Percentiles rank a stretch among this genome's conserved stretches.
Evolutionary conservation across 805 yeast species (phyloP).

Genomic region (Sugiyamaella valdiviana): DNA sequence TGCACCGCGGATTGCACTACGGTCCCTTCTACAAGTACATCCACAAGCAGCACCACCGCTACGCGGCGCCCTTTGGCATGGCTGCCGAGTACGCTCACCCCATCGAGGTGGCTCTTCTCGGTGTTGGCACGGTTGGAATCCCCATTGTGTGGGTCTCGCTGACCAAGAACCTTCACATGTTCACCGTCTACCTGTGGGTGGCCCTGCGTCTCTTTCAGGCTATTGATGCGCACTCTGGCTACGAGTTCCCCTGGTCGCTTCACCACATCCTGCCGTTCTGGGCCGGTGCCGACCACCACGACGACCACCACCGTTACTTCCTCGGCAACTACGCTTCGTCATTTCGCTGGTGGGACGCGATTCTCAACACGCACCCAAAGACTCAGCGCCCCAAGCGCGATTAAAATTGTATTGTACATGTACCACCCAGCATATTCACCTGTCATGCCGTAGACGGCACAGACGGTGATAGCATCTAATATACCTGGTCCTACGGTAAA

Average conservation of each 20-base stretch:
- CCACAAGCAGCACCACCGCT: conserved; percentile 96
- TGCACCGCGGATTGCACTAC: conserved; percentile 79
- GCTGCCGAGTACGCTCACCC: conserved; percentile 99
- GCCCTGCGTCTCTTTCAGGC: conserved; percentile 88
- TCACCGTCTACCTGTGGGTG: conserved; percentile 88
- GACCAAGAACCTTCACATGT: conserved; percentile 72
- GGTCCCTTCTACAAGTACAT: conserved; percentile 86
- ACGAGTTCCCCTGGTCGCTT: conserved; percentile 95
- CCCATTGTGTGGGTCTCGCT: conserved; percentile 79
- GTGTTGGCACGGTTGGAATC: conserved; percentile 94
- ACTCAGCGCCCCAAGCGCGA: conserved; percentile 41
- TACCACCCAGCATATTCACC: neutral
- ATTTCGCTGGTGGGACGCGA: conserved; percentile 93
- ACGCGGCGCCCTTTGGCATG: conserved; percentile 95
- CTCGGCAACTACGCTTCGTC: conserved; percentile 92
- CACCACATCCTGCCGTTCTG: conserved; percentile 90
- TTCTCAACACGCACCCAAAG: conserved; percentile 60
- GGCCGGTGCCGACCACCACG: conserved; percentile 99
- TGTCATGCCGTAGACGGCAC: neutral
- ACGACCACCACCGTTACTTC: conserved; percentile 92
- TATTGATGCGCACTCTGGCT: conserved; percentile 95
- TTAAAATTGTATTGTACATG: neutral
- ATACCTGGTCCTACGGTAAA: too few relatives aligned
- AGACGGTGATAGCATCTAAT: neutral
- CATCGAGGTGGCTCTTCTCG: conserved; percentile 80